Conservation (phyloP, 306 rosid genomes). For the Trichosanthes cucumerina region DNA sequence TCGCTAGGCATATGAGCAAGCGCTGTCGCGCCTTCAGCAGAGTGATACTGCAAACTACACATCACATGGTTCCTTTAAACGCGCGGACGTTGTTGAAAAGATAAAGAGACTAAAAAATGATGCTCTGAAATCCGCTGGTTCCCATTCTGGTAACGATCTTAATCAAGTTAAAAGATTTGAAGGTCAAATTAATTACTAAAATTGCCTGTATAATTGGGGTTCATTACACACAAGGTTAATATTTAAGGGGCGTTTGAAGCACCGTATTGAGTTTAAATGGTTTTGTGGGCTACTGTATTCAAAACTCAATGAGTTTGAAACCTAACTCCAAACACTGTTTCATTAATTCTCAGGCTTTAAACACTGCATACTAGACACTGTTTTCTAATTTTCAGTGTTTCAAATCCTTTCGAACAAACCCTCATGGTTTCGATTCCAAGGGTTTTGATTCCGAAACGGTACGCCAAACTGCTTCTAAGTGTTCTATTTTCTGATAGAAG, state of each 20-base stretch:
- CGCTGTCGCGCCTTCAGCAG: conserved; percentile 29
- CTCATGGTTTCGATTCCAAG: too few species aligned
- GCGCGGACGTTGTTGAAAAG: conserved; percentile 23
- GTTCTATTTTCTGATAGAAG: background rate
- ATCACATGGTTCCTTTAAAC: conserved; percentile 19
- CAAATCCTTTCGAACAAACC: too few species aligned
- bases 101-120: conserved; percentile 40
- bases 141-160: conserved; percentile 45
- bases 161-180: background rate
- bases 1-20: conserved; percentile 63
- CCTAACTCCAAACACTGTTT: too few species aligned
- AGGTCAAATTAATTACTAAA: background rate
- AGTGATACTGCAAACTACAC: conserved; percentile 25
- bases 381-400: too few species aligned
- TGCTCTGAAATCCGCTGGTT: conserved; percentile 40
- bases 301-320: too few species aligned
- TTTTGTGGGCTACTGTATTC: too few species aligned
- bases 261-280: too few species aligned
- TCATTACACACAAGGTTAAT: background rate
- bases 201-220: background rate
- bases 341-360: too few species aligned
- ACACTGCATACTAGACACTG: too few species aligned
- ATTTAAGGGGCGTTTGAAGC: too few species aligned
- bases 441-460: too few species aligned
- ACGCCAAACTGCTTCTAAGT: too few species aligned